Percentiles rank a stretch among this genome's conserved stretches.
Conservation (phyloP, 345 rosid species). For the Capsella bursapastoris region DNA sequence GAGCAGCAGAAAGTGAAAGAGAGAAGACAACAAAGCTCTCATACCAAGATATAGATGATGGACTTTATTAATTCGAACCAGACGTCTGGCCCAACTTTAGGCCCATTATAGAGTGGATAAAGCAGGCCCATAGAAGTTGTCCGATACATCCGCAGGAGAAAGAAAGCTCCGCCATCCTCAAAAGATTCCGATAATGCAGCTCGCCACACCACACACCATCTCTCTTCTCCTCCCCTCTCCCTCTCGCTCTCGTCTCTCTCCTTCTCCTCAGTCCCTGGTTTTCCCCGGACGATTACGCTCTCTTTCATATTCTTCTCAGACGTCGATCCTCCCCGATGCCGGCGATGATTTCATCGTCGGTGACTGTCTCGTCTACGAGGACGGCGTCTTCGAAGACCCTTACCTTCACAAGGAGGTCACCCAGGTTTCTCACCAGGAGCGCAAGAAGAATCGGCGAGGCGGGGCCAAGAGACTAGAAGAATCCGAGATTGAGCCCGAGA, state of each 20-base stretch:
- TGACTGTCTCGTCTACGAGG: slow-evolving; percentile 93
- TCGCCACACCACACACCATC: slow-evolving; percentile 37
- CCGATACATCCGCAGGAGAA: slow-evolving; percentile 13
- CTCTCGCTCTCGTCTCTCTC: not conserved
- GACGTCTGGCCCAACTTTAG: not conserved
- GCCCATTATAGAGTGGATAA: not conserved
- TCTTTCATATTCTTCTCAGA: slow-evolving; percentile 51
- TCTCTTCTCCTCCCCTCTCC: slow-evolving; percentile 31
- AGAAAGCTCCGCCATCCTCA: slow-evolving; percentile 2
- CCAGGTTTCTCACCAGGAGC: not conserved
- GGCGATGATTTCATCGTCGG: slow-evolving; percentile 66
- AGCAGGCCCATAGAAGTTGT: not conserved
- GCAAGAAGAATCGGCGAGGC: slow-evolving; percentile 28
- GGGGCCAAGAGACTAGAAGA: slow-evolving; percentile 35
- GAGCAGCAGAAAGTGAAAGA: not conserved
- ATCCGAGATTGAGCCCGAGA: slow-evolving; percentile 54
- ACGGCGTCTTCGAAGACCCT: slow-evolving; percentile 85
- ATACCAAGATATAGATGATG: no score
- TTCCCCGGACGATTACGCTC: slow-evolving; percentile 45
- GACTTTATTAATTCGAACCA: not conserved
- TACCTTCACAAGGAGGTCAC: slow-evolving; percentile 45
- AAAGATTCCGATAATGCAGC: slow-evolving; percentile 41
- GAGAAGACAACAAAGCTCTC: no score
- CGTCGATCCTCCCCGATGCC: slow-evolving; percentile 44
- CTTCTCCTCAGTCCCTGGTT: slow-evolving; percentile 32